Conservation (phyloP, 1,284 basidiomycete species). For the Schizophyllum amplum region DNA sequence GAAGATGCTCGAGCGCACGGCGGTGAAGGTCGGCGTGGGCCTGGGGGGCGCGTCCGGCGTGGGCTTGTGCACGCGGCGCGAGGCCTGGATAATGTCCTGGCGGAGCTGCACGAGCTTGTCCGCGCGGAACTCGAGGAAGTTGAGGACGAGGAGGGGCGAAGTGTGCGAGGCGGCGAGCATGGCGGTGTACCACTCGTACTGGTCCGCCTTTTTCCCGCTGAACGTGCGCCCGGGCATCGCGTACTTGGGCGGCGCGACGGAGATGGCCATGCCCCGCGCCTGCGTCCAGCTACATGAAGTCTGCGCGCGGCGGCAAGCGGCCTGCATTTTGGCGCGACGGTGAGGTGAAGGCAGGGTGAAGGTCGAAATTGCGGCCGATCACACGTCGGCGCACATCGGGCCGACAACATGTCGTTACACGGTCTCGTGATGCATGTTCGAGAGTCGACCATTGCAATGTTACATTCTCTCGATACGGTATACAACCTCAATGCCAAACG, state of each 20-base stretch:
- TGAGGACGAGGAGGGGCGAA: conserved; percentile 61
- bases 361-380: background rate
- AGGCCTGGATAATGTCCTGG: conserved; percentile 50
- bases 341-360: background rate
- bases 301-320: background rate
- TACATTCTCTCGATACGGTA: no score
- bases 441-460: no score
- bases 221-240: conserved; percentile 58
- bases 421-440: no score
- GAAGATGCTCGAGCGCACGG: conserved; percentile 65
- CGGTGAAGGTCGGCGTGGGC: conserved; percentile 44
- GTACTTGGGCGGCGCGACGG: conserved; percentile 45
- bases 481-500: conserved; percentile 29
- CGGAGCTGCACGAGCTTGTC: conserved; percentile 56
- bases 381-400: background rate
- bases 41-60: conserved; percentile 26
- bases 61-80: conserved; percentile 33
- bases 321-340: background rate
- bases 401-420: background rate
- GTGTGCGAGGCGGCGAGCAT: conserved; percentile 46
- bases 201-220: conserved; percentile 63
- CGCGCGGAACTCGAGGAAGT: conserved; percentile 62
- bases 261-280: conserved; percentile 32
- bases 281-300: background rate
- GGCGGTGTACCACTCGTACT: conserved; percentile 65